Evolutionary conservation across 2,329 filamentous ascomycete species (phyloP), one percentile per base, ranked within the genome.

Genomic region (Fusarium brachygibbosum): DNA sequence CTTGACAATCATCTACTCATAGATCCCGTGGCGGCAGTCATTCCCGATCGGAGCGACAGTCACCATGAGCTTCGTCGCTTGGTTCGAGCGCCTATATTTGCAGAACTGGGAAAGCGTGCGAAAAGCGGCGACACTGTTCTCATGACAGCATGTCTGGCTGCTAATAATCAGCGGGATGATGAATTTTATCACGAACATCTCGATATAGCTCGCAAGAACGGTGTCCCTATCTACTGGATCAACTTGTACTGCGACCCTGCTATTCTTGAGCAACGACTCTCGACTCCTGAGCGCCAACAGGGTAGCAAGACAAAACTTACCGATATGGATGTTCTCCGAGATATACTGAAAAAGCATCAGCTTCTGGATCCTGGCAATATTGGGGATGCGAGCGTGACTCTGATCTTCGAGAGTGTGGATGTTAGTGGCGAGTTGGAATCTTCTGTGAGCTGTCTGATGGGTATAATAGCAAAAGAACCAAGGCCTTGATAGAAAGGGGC

Each of bases 1-100:
- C 38, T 70, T 6, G 69, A 72, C 37, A 72, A 72, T 12, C 70
- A 73, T 38, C 59, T 72, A 1, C 68, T 73, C 13, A 71, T 72
- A 19, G 68, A 73, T 28, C 65, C 71, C 1, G 63, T 71, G 1
- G 52, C 9, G 0, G 57, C 58, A n/a, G 59, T 68, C 8, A 54
- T 65, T 25, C 66, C 66, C 2, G 56, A 54, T 9, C 60, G 66
- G 45, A 63, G 51, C 32, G 49, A 67, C 8, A 62, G 63, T 34
- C 71, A 73, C 38, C 55, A 73, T 32, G 58, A 69, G 17, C 52
- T 73, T 4, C 68, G 69, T 17, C 55, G 62, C 2, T n/a, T 45
- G 17, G 45, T 73, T 7, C 62, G 68, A 17, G 61, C 44, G 3
- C 66, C 63, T 17, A 51, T 72, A 16, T 73, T 74, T 21, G 28